Evolutionary conservation across 1,284 basidiomycete genomes (phyloP), one percentile per base, ranked within the genome.

Genomic region (Leucoagaricus sp.): DNA sequence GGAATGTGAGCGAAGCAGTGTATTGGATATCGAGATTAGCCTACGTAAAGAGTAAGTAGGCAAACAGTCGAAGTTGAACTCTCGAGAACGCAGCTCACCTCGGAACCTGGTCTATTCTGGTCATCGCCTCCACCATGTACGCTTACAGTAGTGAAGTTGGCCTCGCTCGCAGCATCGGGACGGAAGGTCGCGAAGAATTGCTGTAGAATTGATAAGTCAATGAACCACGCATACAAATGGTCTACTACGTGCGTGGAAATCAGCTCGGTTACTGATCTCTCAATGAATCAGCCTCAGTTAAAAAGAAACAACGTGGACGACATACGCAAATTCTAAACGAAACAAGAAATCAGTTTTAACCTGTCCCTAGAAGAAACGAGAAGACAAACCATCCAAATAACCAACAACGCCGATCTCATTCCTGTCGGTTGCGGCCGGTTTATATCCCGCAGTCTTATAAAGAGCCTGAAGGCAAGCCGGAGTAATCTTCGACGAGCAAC

Each of bases 21-120:
- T 87, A 87, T 72, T 89, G 85, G 51, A 87, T 83, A 63, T 88
- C 85, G 9, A 88, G 74, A 64, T 86, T 85, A 10, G 83, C 85
- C 76, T 86, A 44, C 50, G 42, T 25, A 25, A 13, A 36, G 29
- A 10, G 10, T 26, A 25, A 15, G 28, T 25, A 25, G 34, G 19
- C n/a, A 21, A n/a, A n/a, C n/a, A n/a, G n/a, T n/a, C n/a, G n/a
- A n/a, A n/a, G n/a, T n/a, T n/a, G 36, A 19, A 19, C 26, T 33
- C 6, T n/a, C 9, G 13, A 25, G 23, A 42, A 12, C 21, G 17
- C 13, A 10, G 51, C 62, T 19, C 56, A 80, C 81, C 72, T 86
- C 87, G 1, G 76, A 72, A 58, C 85, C 86, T 29, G 86, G 82
- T 1, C 76, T 63, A 19, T 55, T 75, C 69, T 89, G 86, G 63